Evolutionary conservation across 2,329 filamentous ascomycete species (phyloP), one percentile per base, ranked within the genome.

Genomic region (Cytospora leucostoma): DNA sequence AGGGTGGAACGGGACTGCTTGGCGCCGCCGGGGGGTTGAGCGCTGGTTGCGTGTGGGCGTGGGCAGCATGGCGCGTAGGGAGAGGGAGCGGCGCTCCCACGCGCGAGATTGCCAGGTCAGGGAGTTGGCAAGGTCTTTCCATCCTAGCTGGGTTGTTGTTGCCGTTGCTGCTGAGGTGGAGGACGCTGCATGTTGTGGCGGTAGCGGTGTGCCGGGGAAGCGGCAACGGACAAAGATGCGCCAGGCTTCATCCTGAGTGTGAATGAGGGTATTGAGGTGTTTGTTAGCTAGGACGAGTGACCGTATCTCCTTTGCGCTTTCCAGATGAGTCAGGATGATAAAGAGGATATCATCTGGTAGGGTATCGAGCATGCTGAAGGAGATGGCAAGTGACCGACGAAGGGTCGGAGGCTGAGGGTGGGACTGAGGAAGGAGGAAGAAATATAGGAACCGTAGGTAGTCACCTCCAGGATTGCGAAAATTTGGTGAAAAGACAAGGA

Each of bases 301-400:
- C 17, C 80, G 76, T 8, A 84, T 66, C 65, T 83, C 81, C 51
- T 76, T 74, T 52, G 82, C 80, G 11, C 79, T 82, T 65, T 82
- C 75, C 53, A 85, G 70, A 65, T 80, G 72, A 35, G 76, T 73
- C 56, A 84, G 67, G 12, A 85, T 72, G 64, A 82, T 75, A 65
- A 82, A 77, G 19, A 85, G 66, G 60, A 85, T 71, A 64, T 85
- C 83, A 67, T 80, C 76, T 6, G 82, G 81, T 7, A 85, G 76
- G 37, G 71, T 72, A 62, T 75, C 74, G 64, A 84, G 74, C 61
- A 63, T 63, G 13, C 19, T 50, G 71, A 63, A 4, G 6, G 13
- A 17, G 51, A 27, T 8, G 38, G 21, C 19, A 7, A 32, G 17
- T 54, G 32, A 19, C 27, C 27, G 37, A 35, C 33, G n/a, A 19